Base-by-base conservation (phyloP, 768 basidiomycete species). In the Auricularia sp. region DNA sequence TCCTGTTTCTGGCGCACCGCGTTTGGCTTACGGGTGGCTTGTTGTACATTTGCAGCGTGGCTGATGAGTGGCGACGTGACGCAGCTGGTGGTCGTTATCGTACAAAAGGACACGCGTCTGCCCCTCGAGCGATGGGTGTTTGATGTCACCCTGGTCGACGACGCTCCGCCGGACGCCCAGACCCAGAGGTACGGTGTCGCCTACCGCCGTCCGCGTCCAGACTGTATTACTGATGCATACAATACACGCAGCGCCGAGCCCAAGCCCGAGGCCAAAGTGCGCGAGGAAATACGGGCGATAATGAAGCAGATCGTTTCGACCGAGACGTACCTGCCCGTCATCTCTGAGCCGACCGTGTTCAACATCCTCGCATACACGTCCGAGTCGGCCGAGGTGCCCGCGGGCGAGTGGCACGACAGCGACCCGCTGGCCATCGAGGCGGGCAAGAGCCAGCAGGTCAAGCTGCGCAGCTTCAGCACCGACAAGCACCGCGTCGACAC, bases 101-200 rank as follows among this genome's bases (percentile, higher is more conserved):
- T 98, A 67, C 92, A 93, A 11, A 93, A 96, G 72, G 96, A 98
- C 71, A 89, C 92, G 8, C 83, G 92, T 42, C 85, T 88, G 62
- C 89, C 95, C 8, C 83, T 98, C 58, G 97, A 99, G 75, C 84
- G 97, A 67, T 99, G 97, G 97, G 94, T 98, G 60, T 98, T 99
- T 74, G 95, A 98, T 75, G 82, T 99, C 74, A 87, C 92, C 71
- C 81, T 94, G 62, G 84, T 92, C 29, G 34, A 35, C 53, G 86
- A 89, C 63, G 84, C 83, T 29, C 77, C 85, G 10, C 70, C 80
- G 1, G 82, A 83, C 61, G 14, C 23, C 21, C 33, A 29, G 14
- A 62, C 61, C 21, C 42, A 62, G 42, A 42, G 36, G 61, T 42
- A 36, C 29, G 64, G 44, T 34, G 23, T 44, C 42, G 61, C 54